Percentiles rank a stretch among this genome's conserved stretches.
phyloP scores from a whole-genome alignment of 1,139 yeast genomes.

The Kurtzmaniella quercitrusa region DNA sequence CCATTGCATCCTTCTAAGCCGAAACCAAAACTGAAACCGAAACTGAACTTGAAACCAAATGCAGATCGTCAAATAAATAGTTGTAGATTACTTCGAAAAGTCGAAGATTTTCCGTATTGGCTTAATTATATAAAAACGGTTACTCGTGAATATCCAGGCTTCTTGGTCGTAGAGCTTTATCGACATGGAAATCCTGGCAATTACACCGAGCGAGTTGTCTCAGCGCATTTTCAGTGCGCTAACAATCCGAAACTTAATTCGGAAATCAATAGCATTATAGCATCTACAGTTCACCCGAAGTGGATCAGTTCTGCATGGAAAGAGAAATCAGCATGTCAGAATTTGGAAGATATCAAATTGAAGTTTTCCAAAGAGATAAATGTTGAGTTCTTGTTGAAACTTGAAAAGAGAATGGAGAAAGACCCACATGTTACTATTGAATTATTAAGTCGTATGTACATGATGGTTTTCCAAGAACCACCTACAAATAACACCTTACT shows the following conservation, averaged over 20 bases:
- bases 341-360: constrained; percentile 14
- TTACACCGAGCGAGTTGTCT: not conserved
- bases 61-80: not conserved
- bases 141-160: not conserved
- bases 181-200: not conserved
- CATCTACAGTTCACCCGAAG: not conserved
- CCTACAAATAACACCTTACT: constrained; percentile 12
- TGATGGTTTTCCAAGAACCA: constrained; percentile 11
- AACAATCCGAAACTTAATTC: not conserved
- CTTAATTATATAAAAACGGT: not conserved
- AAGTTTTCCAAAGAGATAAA: constrained; percentile 12
- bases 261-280: constrained; percentile 1
- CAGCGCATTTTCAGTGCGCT: constrained; percentile 1
- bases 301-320: not conserved
- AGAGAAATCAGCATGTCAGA: constrained; percentile 7
- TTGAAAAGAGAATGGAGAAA: constrained; percentile 11
- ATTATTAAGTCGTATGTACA: constrained; percentile 11
- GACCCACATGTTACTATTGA: constrained; percentile 10
- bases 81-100: not conserved
- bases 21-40: not conserved
- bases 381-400: constrained; percentile 13
- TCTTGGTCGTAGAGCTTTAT: not conserved
- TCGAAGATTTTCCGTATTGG: not conserved
- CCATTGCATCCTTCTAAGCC: too few species aligned
- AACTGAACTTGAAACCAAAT: too few species aligned